These are phyloP conservation scores for Bassia scoparia DNA, from an alignment of 148 eudicot species.

Conservation along the genomic window DNA sequence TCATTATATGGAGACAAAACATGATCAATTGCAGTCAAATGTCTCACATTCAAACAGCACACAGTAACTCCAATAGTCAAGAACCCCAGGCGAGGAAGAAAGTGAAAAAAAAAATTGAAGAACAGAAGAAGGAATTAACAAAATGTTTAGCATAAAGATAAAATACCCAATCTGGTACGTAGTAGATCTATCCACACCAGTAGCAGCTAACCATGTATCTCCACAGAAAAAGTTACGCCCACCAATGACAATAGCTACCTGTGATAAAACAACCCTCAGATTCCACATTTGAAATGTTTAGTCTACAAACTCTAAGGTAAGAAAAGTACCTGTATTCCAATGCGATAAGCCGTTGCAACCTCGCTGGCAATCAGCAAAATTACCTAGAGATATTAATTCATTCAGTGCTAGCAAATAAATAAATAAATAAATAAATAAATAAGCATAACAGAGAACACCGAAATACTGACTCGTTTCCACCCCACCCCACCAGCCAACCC, in stretches of 20 bases:
- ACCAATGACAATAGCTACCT: constrained; percentile 96
- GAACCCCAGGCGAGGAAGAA: background rate
- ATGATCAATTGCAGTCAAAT: background rate
- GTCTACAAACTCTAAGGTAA: background rate
- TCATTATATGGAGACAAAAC: background rate
- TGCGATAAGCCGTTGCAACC: constrained; percentile 68
- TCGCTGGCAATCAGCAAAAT: constrained; percentile 85
- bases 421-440: background rate
- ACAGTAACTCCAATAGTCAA: constrained; percentile 2
- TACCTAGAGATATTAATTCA: constrained; percentile 42
- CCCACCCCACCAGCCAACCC: background rate
- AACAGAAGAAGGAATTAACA: background rate
- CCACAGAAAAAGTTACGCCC: constrained; percentile 97
- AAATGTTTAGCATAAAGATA: background rate
- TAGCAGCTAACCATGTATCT: constrained; percentile 76
- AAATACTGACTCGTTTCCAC: constrained; percentile 1
- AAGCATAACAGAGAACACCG: background rate
- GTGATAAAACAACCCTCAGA: constrained; percentile 18
- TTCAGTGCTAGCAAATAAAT: constrained; percentile 5
- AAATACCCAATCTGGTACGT: constrained; percentile 93
- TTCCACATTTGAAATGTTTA: background rate
- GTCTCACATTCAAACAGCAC: background rate
- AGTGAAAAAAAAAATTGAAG: background rate
- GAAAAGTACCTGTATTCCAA: constrained; percentile 77
- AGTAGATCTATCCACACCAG: constrained; percentile 85